A percentile compares a stretch with the other conserved stretches of the same genome.
Evolutionary conservation across 2,329 filamentous ascomycete genomes (phyloP).

Genomic region (Calonectria crousiana): DNA sequence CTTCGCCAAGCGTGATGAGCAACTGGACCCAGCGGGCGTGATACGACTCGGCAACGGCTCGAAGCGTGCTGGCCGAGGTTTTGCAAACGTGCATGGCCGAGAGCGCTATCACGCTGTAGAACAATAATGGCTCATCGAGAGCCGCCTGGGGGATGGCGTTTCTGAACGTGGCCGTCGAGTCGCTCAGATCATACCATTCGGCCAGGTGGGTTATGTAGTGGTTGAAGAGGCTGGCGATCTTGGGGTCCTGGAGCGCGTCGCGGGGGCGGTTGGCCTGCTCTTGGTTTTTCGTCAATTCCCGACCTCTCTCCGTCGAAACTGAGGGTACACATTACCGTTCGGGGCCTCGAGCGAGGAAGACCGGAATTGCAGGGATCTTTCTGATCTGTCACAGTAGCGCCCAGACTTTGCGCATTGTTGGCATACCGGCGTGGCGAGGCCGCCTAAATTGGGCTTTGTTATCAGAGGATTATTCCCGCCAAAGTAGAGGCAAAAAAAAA

Average conservation of each 20-base stretch:
- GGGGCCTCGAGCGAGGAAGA: not conserved
- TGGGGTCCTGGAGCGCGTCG: slow-evolving; percentile 45
- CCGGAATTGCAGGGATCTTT: slow-evolving; percentile 30
- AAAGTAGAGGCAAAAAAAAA: not conserved
- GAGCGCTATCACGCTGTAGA: slow-evolving; percentile 59
- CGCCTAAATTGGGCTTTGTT: slow-evolving; percentile 41
- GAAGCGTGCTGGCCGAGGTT: slow-evolving; percentile 43
- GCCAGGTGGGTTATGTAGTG: slow-evolving; percentile 55
- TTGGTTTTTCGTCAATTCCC: slow-evolving; percentile 10
- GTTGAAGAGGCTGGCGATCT: slow-evolving; percentile 52
- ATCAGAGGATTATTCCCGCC: slow-evolving; percentile 16
- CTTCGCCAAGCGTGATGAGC: slow-evolving; percentile 52
- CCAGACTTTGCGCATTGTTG: slow-evolving; percentile 46
- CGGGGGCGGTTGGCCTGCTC: slow-evolving; percentile 33
- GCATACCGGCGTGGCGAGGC: slow-evolving; percentile 49
- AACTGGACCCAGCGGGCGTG: slow-evolving; percentile 54
- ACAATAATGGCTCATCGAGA: slow-evolving; percentile 55
- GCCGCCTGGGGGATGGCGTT: slow-evolving; percentile 51
- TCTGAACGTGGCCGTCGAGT: slow-evolving; percentile 50
- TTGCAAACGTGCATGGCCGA: slow-evolving; percentile 56
- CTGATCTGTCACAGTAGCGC: slow-evolving; percentile 51
- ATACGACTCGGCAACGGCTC: slow-evolving; percentile 52
- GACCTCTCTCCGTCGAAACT: not conserved
- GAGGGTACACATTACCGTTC: not conserved
- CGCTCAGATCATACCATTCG: slow-evolving; percentile 62